These are phyloP conservation scores for Roridomyces roridus DNA, from an alignment of 768 basidiomycete species.

Conservation along the genomic window DNA sequence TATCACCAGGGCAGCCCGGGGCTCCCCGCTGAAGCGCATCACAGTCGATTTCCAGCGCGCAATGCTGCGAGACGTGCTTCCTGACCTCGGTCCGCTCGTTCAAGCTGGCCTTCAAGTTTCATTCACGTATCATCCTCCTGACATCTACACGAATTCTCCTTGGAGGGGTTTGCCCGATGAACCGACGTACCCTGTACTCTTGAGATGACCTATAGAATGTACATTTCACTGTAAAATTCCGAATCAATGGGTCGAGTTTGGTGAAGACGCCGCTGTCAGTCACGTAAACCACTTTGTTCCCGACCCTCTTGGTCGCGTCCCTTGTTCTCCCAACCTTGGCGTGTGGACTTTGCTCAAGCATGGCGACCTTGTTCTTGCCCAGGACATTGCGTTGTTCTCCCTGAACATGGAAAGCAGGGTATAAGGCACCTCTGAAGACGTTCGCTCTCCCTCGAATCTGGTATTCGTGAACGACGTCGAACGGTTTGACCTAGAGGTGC, in stretches of 20 bases:
- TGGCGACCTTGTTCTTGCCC: slow-evolving; percentile 56
- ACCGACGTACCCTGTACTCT: too few relatives aligned
- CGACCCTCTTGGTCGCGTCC: too few relatives aligned
- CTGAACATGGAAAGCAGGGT: background rate
- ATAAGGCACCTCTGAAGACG: background rate
- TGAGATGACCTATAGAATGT: too few relatives aligned
- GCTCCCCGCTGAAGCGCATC: slow-evolving; percentile 4
- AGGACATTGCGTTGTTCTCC: background rate
- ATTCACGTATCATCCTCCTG: background rate
- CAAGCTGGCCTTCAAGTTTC: background rate
- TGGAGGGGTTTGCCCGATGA: slow-evolving; percentile 12
- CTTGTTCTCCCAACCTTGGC: background rate
- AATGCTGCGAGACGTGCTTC: background rate
- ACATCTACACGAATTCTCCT: background rate
- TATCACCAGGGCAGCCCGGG: background rate
- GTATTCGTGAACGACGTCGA: slow-evolving; percentile 9
- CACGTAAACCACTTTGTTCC: too few relatives aligned
- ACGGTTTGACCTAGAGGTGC: background rate
- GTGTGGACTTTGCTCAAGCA: background rate
- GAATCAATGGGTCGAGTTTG: too few relatives aligned
- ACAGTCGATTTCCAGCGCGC: background rate
- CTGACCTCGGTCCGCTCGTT: background rate
- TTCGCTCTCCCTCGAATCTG: slow-evolving; percentile 7
- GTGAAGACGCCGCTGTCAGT: too few relatives aligned
- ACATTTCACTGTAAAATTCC: too few relatives aligned